These are phyloP conservation scores for Salix koriyanagi DNA, from an alignment of 345 rosid genomes.

Conservation along the genomic window DNA sequence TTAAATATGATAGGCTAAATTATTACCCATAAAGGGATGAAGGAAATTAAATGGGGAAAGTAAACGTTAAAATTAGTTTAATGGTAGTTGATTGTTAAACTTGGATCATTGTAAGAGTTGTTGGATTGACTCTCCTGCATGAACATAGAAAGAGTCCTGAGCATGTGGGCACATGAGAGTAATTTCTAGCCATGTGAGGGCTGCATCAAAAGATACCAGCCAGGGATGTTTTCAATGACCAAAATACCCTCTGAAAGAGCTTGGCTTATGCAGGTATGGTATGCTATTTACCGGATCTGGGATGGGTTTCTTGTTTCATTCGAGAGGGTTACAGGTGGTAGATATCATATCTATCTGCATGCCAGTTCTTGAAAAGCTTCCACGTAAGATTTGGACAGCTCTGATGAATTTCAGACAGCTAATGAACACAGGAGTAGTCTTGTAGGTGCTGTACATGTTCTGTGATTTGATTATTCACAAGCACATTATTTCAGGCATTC, in stretches of 20 bases:
- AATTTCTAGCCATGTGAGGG: constrained; percentile 43
- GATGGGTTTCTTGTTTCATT: constrained; percentile 17
- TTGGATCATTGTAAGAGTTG: constrained; percentile 26
- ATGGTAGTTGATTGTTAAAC: neutral
- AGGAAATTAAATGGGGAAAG: neutral
- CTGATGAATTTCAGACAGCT: constrained; percentile 41
- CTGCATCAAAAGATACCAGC: constrained; percentile 24
- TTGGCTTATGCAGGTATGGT: neutral
- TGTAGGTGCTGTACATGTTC: neutral
- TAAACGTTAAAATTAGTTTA: neutral
- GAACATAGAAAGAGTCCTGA: constrained; percentile 24
- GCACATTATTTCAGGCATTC: constrained; percentile 15
- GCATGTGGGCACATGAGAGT: constrained; percentile 51
- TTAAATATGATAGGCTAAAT: neutral
- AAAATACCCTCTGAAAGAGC: constrained; percentile 17
- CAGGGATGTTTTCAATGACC: constrained; percentile 3
- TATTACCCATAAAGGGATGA: no score
- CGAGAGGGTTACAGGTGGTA: constrained; percentile 7
- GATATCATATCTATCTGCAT: constrained; percentile 16
- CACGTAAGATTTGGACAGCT: constrained; percentile 37
- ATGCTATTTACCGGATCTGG: neutral
- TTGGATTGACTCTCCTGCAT: constrained; percentile 13
- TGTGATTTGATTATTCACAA: constrained; percentile 20
- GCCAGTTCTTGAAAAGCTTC: constrained; percentile 24
- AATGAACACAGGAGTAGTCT: constrained; percentile 7